These are phyloP conservation scores for Diaporthe destruens DNA, from an alignment of 2,329 filamentous ascomycete genomes.

Conservation along the genomic window DNA sequence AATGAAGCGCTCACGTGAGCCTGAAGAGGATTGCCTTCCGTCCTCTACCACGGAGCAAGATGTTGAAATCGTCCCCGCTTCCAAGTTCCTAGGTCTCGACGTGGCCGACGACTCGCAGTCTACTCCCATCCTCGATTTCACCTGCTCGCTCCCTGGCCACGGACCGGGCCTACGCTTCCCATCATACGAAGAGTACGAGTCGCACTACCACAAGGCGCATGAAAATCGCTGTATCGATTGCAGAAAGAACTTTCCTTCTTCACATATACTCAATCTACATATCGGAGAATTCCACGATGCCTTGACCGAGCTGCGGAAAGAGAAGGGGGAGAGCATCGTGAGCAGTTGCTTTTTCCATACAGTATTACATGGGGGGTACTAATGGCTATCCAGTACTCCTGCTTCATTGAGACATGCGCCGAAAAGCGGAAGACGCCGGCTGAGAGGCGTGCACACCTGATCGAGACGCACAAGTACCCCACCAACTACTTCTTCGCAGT, in stretches of 20 bases:
- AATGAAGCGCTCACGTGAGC: conserved; percentile 75
- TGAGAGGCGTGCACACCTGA: conserved; percentile 88
- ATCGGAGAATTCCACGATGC: conserved; percentile 94
- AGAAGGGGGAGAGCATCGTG: conserved; percentile 88
- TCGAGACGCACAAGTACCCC: conserved; percentile 95
- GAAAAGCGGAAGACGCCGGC: conserved; percentile 84
- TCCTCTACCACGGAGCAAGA: conserved; percentile 41
- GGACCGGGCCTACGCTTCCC: conserved; percentile 76
- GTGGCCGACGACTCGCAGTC: conserved; percentile 49
- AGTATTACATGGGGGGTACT: conserved; percentile 16
- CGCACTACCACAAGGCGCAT: conserved; percentile 86
- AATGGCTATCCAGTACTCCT: conserved; percentile 73
- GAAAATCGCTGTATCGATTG: conserved; percentile 89
- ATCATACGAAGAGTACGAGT: conserved; percentile 84
- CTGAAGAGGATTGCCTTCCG: conserved; percentile 57
- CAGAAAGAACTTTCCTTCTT: conserved; percentile 87
- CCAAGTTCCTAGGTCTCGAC: conserved; percentile 74
- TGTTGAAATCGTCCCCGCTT: conserved; percentile 48
- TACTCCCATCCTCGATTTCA: conserved; percentile 68
- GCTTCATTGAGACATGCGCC: conserved; percentile 91
- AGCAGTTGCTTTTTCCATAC: conserved; percentile 48
- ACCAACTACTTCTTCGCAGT: conserved; percentile 89
- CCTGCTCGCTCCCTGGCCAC: conserved; percentile 86
- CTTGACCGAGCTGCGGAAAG: conserved; percentile 77
- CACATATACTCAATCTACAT: conserved; percentile 83